phyloP scores from a whole-genome alignment of 768 basidiomycete genomes.

The Lactifluus volemus region DNA sequence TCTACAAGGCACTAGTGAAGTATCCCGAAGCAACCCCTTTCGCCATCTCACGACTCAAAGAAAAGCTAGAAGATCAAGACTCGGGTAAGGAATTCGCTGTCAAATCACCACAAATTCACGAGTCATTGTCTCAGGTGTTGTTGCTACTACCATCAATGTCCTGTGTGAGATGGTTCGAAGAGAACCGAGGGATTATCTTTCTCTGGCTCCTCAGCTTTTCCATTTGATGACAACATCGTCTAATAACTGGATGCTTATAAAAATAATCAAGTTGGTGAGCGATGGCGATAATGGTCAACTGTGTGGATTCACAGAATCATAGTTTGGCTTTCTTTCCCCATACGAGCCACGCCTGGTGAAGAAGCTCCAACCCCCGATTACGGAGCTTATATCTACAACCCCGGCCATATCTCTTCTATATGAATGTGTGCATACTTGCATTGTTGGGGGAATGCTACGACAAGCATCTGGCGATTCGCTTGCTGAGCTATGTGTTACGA shows the following conservation, averaged over 20 bases:
- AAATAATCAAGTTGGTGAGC: constrained; percentile 88
- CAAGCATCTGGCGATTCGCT: constrained; percentile 67
- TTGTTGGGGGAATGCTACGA: constrained; percentile 92
- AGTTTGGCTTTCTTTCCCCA: constrained; percentile 93
- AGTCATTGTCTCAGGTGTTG: constrained; percentile 52
- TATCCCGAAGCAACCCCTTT: constrained; percentile 71
- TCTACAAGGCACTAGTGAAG: constrained; percentile 72
- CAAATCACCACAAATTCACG: not conserved
- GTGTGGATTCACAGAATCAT: constrained; percentile 4
- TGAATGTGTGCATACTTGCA: constrained; percentile 97
- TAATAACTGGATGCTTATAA: constrained; percentile 99
- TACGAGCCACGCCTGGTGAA: constrained; percentile 88
- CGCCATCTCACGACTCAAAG: constrained; percentile 62
- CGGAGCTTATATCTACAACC: constrained; percentile 91
- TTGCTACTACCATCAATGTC: constrained; percentile 91
- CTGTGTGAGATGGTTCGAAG: constrained; percentile 84
- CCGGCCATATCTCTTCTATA: constrained; percentile 93
- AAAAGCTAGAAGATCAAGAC: constrained; percentile 74
- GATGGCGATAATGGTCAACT: not conserved
- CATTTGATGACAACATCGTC: constrained; percentile 87
- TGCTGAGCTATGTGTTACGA: constrained; percentile 85
- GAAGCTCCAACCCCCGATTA: constrained; percentile 91
- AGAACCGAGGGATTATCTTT: constrained; percentile 72
- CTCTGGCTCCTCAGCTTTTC: constrained; percentile 87
- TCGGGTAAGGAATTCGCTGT: constrained; percentile 37